Conservation (phyloP, 345 rosid species). For the Eucalyptus dawsonii region DNA sequence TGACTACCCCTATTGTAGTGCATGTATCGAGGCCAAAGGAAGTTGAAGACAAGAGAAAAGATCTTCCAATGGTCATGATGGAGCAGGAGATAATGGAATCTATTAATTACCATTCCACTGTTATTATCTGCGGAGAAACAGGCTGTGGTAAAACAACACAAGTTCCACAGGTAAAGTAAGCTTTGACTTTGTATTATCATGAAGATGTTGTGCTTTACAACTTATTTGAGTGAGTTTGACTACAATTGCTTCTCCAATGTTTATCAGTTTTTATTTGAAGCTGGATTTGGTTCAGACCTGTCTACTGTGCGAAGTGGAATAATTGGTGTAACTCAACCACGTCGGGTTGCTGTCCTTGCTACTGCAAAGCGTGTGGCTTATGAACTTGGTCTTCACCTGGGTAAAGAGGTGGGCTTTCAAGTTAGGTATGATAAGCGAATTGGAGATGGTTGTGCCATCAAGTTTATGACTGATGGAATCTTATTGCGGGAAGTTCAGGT, state of each 20-base stretch:
- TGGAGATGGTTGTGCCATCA: slow-evolving; percentile 62
- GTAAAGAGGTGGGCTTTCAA: slow-evolving; percentile 92
- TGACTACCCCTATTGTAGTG: slow-evolving; percentile 40
- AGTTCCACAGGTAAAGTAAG: slow-evolving; percentile 72
- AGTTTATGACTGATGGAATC: slow-evolving; percentile 97
- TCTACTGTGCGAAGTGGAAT: slow-evolving; percentile 42
- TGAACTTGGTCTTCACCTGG: slow-evolving; percentile 79
- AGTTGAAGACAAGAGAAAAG: slow-evolving; percentile 58
- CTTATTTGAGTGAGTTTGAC: not conserved
- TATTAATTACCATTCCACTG: slow-evolving; percentile 41
- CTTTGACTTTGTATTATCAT: not conserved
- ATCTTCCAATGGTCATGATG: slow-evolving; percentile 95
- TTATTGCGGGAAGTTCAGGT: slow-evolving; percentile 93
- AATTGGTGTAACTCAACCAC: slow-evolving; percentile 94
- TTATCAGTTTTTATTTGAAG: slow-evolving; percentile 87
- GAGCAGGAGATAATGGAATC: slow-evolving; percentile 99
- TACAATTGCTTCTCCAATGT: not conserved
- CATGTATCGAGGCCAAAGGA: slow-evolving; percentile 65
- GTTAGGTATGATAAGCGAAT: slow-evolving; percentile 88
- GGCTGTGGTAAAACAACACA: slow-evolving; percentile 98
- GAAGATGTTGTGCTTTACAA: not conserved
- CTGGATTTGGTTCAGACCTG: slow-evolving; percentile 68
- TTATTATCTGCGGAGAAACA: slow-evolving; percentile 84
- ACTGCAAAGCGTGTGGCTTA: slow-evolving; percentile 88
- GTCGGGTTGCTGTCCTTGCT: slow-evolving; percentile 92